Base-by-base conservation (phyloP, 768 basidiomycete genomes). In the Rhizopogon vulgaris region DNA sequence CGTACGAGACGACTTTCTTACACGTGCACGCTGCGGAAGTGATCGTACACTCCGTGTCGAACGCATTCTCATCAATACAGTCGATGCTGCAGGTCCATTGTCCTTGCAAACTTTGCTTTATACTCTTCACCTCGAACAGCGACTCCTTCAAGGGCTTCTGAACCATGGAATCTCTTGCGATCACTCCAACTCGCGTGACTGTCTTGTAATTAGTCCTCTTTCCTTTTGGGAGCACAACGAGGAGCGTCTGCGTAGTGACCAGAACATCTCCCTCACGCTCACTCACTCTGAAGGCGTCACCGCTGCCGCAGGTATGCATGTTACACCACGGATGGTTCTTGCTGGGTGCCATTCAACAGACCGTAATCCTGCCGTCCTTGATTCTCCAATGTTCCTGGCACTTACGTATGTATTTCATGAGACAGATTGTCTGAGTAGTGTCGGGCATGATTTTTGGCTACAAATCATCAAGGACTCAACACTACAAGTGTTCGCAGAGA, bases 361-460 rank as follows among this genome's bases (percentile, higher is more conserved):
- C 49, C 77, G 76, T 42, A 74, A 76, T 52, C 48, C 66, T 32
- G 68, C 72, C n/a, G 73, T 74, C 52, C 74, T 83, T 46, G 83
- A 86, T 60, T 78, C 75, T 54, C 85, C 87, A 42, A 78, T 74
- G 48, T 87, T 83, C 61, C 77, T 93, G 17, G 87, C 84, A 14
- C 73, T 92, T 52, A 90, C 89, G 0, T 93, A 89, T 66, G 84
- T 90, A 69, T 90, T 94, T 62, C 82, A 79, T 2, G 85, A 90
- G 57, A 78, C 73, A 14, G 82, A 86, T 56, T 92, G 90, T 67
- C 67, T 83, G 56, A 76, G 77, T 38, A 77, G 74, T 49, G 65
- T 72, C 11, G 84, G 84, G 38, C 90, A 88, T 57, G 65, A 73
- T 47, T 66, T 73, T 28, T 92, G 89, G 88, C 65, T 79, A 42